Base-by-base conservation (phyloP, 345 rosid species). In the Pugionium cornutum region DNA sequence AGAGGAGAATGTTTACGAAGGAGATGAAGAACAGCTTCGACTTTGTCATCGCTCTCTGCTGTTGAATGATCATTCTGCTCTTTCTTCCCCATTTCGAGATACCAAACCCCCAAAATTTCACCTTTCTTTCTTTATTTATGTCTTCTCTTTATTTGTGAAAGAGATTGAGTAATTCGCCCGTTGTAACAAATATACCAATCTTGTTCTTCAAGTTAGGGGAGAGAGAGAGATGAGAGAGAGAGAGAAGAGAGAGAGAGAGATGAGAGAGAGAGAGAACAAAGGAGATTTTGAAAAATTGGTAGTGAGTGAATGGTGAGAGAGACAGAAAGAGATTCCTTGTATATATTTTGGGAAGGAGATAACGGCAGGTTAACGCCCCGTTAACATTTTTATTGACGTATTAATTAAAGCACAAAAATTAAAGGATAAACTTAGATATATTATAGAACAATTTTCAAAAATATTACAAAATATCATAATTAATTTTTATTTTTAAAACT, bases 1-100 rank as follows among this genome's bases (percentile, higher is more conserved):
- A 95, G 87, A 42, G 91, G 86, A 64, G 89, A 70, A 64, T 95
- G 97, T 81, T 87, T 91, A 37, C 86, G 75, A 43, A 94, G 82
- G 50, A 85, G 79, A 40, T 83, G 69, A 50, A 88, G 84, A 72
- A 91, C 97, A 61, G 92, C 80, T 80, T 85, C 89, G 39, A 83
- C 78, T 76, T 81, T 89, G 47, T 74, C 68, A 11, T 66, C 37
- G 9, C 9, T 64, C 44, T 64, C 69, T 40, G 36, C 9, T 43
- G 18, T 36, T 52, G 59, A 59, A 54, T 59, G 60, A 64, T 72
- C 72, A 5, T 51, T 66, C 58, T 61, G 72, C 48, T 86, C 92
- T 76, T 81, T 87, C 85, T 86, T 87, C 71, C 86, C 88, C 99
- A 88, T 89, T 80, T 78, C 41, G 28, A 61, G 44, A 66, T 33